These are phyloP conservation scores for Sarcomyxa edulis DNA, from an alignment of 768 basidiomycete genomes.

Conservation along the genomic window DNA sequence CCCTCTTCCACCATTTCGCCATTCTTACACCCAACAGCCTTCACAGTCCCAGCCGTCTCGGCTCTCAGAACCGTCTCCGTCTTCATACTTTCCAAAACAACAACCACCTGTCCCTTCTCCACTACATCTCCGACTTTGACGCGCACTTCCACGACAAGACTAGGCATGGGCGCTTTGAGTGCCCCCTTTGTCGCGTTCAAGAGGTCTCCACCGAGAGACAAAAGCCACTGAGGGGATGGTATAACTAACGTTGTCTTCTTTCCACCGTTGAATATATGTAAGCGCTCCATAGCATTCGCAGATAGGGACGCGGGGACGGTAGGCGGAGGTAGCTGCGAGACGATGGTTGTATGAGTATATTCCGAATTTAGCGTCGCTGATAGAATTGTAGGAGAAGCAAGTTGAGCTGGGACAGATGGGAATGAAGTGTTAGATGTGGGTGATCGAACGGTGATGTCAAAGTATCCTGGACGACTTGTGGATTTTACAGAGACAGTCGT, in stretches of 20 bases:
- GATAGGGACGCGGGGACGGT: conserved; percentile 49
- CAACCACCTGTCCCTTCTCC: conserved; percentile 73
- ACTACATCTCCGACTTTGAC: conserved; percentile 76
- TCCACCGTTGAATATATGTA: conserved; percentile 69
- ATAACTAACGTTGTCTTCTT: conserved; percentile 60
- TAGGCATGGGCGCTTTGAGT: conserved; percentile 87
- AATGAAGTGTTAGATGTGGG: conserved; percentile 29
- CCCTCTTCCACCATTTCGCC: conserved; percentile 94
- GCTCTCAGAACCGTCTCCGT: conserved; percentile 87
- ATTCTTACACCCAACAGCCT: conserved; percentile 66
- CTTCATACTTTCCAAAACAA: conserved; percentile 96
- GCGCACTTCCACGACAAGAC: conserved; percentile 83
- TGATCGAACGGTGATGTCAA: conserved; percentile 47
- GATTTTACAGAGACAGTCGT: conserved; percentile 37
- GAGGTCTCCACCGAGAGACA: conserved; percentile 59
- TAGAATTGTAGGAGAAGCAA: conserved; percentile 49
- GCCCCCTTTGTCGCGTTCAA: conserved; percentile 54
- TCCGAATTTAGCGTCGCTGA: conserved; percentile 48
- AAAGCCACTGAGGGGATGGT: conserved; percentile 68
- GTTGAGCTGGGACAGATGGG: conserved; percentile 47
- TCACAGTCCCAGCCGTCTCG: conserved; percentile 62
- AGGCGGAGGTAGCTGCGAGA: conserved; percentile 60
- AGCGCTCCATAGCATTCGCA: conserved; percentile 57
- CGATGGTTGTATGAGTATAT: conserved; percentile 57
- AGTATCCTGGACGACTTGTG: conserved; percentile 31